Percentiles rank a stretch among this genome's conserved stretches.
phyloP scores from a whole-genome alignment of 768 basidiomycete genomes.

The Guyanaporus albipodus region DNA sequence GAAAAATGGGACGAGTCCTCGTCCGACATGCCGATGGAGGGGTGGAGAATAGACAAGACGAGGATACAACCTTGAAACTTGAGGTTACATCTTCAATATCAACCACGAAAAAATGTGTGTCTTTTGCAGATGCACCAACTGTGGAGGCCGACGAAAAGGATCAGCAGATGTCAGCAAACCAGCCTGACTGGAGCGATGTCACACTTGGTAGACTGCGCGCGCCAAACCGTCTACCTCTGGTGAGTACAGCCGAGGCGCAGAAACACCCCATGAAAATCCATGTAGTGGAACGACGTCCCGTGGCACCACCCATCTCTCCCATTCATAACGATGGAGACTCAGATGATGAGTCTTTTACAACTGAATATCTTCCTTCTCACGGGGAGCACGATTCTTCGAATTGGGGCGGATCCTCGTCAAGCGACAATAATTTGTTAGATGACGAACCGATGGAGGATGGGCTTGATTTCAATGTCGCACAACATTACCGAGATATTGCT shows the following conservation, averaged over 20 bases:
- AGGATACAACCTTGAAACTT: slow-evolving; percentile 26
- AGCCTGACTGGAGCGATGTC: slow-evolving; percentile 52
- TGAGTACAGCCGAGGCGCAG: slow-evolving; percentile 28
- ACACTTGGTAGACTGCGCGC: slow-evolving; percentile 46
- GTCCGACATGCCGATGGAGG: slow-evolving; percentile 40
- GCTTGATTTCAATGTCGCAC: slow-evolving; percentile 56
- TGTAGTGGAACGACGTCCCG: slow-evolving; percentile 63
- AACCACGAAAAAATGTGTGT: slow-evolving; percentile 57
- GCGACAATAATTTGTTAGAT: slow-evolving; percentile 27
- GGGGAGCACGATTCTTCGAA: slow-evolving; percentile 26
- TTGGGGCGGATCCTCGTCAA: slow-evolving; percentile 14
- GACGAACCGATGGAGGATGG: slow-evolving; percentile 47
- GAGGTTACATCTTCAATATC: slow-evolving; percentile 30
- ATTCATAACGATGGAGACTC: slow-evolving; percentile 43
- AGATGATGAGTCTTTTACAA: slow-evolving; percentile 61
- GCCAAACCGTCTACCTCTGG: slow-evolving; percentile 34
- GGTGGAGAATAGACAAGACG: slow-evolving; percentile 31
- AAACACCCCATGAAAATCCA: slow-evolving; percentile 58
- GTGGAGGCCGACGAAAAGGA: slow-evolving; percentile 17
- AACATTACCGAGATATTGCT: slow-evolving; percentile 71
- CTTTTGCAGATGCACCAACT: slow-evolving; percentile 50
- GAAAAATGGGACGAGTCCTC: slow-evolving; percentile 74
- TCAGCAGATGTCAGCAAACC: slow-evolving; percentile 2
- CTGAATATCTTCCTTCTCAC: slow-evolving; percentile 32
- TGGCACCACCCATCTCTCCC: slow-evolving; percentile 16